A percentile compares a stretch with the other conserved stretches of the same genome.
These are phyloP conservation scores for Maudiozyma saulgeensis DNA, from an alignment of 805 yeast species.

Conservation along the genomic window DNA sequence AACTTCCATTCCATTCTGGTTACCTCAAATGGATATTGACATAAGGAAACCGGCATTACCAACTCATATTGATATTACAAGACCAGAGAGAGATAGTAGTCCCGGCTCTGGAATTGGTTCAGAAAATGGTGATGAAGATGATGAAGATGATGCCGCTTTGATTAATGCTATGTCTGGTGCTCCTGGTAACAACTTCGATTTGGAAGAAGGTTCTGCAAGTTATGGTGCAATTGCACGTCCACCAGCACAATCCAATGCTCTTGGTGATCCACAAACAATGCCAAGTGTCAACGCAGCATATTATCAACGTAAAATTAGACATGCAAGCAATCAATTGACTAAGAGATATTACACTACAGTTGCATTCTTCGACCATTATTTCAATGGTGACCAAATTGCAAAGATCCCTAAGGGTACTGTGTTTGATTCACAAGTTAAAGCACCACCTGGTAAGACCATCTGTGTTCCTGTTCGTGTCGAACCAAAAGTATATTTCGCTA, in stretches of 20 bases:
- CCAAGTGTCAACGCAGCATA: slow-evolving; percentile 27
- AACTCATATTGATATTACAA: slow-evolving; percentile 36
- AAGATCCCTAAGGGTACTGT: slow-evolving; percentile 58
- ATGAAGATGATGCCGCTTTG: slow-evolving; percentile 27
- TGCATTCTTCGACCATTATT: slow-evolving; percentile 34
- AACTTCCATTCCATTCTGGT: slow-evolving; percentile 88
- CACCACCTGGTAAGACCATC: slow-evolving; percentile 84
- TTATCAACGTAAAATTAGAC: slow-evolving; percentile 17
- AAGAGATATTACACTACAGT: slow-evolving; percentile 16
- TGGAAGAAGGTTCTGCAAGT: slow-evolving; percentile 55
- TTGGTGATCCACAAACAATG: slow-evolving; percentile 1
- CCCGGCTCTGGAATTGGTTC: slow-evolving; percentile 11
- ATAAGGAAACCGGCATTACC: slow-evolving; percentile 71
- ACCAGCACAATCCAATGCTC: slow-evolving; percentile 2
- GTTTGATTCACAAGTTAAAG: slow-evolving; percentile 46
- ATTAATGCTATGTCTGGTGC: slow-evolving; percentile 16
- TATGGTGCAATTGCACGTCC: slow-evolving; percentile 34
- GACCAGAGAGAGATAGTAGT: slow-evolving; percentile 19
- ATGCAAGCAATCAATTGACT: slow-evolving; percentile 14
- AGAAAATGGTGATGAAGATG: slow-evolving; percentile 28
- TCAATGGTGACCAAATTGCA: slow-evolving; percentile 40
- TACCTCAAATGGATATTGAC: slow-evolving; percentile 93
- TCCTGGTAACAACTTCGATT: slow-evolving; percentile 54
- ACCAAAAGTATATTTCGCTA: slow-evolving; percentile 98
- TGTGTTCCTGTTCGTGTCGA: slow-evolving; percentile 94